Conservation (phyloP, 2,329 filamentous ascomycete genomes). For the Phialophora verrucosa region DNA sequence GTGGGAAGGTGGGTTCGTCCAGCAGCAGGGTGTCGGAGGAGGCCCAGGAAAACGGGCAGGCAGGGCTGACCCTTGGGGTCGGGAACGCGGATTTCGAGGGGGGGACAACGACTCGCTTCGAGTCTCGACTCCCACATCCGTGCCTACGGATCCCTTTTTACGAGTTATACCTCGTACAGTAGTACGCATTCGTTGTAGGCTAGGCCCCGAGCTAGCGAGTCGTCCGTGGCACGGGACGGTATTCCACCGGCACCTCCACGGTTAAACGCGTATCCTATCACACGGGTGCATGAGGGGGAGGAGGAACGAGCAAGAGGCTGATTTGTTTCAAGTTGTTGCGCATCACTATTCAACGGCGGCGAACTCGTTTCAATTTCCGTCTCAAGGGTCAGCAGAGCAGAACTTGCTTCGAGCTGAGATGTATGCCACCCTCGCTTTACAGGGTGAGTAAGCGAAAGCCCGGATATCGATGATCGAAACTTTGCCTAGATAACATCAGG, state of each 20-base stretch:
- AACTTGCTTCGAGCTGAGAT: not conserved
- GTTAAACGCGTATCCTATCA: not conserved
- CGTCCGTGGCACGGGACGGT: not conserved
- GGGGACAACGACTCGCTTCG: slow-evolving; percentile 2
- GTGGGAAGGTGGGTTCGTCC: not conserved
- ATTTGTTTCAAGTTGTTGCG: not conserved
- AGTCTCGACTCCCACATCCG: slow-evolving; percentile 3
- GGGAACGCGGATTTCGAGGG: slow-evolving; percentile 11
- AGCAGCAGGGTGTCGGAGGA: not conserved
- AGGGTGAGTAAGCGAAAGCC: not conserved
- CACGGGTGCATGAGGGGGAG: not conserved
- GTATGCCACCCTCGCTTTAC: not conserved
- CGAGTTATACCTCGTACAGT: too few species aligned
- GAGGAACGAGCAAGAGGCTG: not conserved
- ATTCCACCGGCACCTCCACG: slow-evolving; percentile 1
- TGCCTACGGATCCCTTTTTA: not conserved
- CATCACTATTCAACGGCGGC: not conserved
- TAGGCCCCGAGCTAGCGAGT: slow-evolving; percentile 11
- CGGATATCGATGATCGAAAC: not conserved
- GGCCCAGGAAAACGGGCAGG: not conserved
- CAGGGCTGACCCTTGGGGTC: slow-evolving; percentile 3
- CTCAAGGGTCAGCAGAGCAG: not conserved
- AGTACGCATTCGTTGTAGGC: not conserved
- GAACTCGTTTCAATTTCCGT: not conserved
- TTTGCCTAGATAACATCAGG: not conserved